Percentiles rank a stretch among this genome's conserved stretches.
These are phyloP conservation scores for Stentor coeruleus DNA, from an alignment of 73 alveolate genomes.

Conservation along the genomic window DNA sequence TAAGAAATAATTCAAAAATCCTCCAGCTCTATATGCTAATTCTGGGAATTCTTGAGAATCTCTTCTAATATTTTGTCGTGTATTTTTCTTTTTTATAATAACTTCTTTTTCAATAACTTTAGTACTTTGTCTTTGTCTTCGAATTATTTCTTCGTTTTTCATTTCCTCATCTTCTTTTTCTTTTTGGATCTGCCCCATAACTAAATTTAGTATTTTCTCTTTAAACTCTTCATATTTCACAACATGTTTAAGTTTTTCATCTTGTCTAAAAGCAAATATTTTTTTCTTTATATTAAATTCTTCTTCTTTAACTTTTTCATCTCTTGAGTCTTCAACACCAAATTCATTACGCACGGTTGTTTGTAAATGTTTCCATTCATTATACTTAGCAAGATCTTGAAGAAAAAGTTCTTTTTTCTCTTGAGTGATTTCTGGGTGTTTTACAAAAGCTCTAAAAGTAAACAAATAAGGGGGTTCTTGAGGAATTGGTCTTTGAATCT, in stretches of 20 bases:
- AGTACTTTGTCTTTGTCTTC: neutral
- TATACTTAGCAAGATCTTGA: neutral
- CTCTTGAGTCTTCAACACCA: conserved; percentile 12
- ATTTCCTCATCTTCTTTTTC: conserved; percentile 3
- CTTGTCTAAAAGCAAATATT: neutral
- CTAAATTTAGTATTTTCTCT: neutral
- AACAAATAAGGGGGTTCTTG: neutral
- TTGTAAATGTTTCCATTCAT: neutral
- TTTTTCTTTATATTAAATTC: neutral
- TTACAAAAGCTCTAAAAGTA: neutral
- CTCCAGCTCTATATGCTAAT: neutral
- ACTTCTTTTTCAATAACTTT: neutral
- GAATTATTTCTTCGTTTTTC: neutral
- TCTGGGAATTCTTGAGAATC: neutral
- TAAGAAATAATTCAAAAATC: neutral
- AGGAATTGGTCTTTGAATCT: neutral
- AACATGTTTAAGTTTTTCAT: neutral
- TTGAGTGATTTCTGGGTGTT: conserved; percentile 1
- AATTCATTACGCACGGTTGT: neutral
- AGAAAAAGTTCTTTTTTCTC: neutral
- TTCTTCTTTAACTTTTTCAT: neutral
- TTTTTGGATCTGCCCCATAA: neutral
- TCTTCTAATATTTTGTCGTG: neutral
- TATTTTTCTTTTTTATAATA: neutral
- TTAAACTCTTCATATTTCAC: neutral